A percentile compares a stretch with the other conserved stretches of the same genome.
These are phyloP conservation scores for Posidonia australis DNA, from an alignment of 106 monocot species.

Conservation along the genomic window DNA sequence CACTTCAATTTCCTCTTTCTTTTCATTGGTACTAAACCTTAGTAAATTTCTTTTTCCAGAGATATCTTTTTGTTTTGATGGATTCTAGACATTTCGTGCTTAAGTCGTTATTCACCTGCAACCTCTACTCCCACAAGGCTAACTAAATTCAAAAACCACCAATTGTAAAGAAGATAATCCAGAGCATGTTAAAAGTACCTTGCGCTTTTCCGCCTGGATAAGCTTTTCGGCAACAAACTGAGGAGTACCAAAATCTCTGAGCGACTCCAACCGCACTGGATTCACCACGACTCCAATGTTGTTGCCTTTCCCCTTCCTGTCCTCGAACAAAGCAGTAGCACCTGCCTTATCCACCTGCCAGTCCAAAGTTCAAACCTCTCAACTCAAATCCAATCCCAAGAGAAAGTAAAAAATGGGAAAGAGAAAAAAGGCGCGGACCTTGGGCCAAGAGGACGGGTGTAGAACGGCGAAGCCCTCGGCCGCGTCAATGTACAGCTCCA, in stretches of 20 bases:
- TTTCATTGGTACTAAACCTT: too few species aligned
- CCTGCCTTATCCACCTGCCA: conserved; percentile 88
- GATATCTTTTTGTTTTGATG: too few species aligned
- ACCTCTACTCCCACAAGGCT: too few species aligned
- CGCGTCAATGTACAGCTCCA: conserved; percentile 41
- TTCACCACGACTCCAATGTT: conserved; percentile 81
- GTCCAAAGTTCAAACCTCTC: not conserved
- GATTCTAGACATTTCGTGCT: too few species aligned
- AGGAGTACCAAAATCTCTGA: conserved; percentile 79
- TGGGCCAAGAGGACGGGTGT: conserved; percentile 37
- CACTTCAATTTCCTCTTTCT: too few species aligned
- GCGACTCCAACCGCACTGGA: conserved; percentile 54
- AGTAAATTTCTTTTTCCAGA: too few species aligned
- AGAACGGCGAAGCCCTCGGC: conserved; percentile 47
- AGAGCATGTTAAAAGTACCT: conserved; percentile 20
- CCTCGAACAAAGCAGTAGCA: conserved; percentile 69
- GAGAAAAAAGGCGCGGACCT: conserved; percentile 28
- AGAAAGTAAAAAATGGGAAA: not conserved
- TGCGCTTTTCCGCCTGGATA: conserved; percentile 64
- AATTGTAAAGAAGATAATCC: too few species aligned
- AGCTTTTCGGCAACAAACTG: conserved; percentile 89
- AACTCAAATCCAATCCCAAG: not conserved
- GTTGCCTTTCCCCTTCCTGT: conserved; percentile 43
- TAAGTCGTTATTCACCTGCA: too few species aligned
- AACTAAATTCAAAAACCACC: too few species aligned